Base-by-base conservation (phyloP, 2,329 filamentous ascomycete species). In the Alternaria novae-zelandiae region DNA sequence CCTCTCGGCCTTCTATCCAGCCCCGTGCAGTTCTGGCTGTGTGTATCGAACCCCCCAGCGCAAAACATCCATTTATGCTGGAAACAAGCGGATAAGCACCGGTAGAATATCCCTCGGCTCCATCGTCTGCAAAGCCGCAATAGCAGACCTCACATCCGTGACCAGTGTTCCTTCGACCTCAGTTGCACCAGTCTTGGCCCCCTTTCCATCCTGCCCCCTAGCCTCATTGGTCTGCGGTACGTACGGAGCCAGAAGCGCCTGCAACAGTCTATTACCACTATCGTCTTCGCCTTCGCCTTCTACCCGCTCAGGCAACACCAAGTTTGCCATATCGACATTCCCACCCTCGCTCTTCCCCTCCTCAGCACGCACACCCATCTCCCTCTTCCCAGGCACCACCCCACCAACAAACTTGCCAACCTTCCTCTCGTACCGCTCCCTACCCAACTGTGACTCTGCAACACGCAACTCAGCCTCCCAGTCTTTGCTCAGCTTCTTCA, bases 331-430 rank as follows among this genome's bases (percentile, higher is more conserved):
- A 41, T 53, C 12, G 30, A 45, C 25, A 53, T 36, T 12, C 12
- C 25, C 57, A 17, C 51, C 55, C 13, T 11, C 41, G 25, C 8
- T 17, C 25, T 30, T 25, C 20, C 4, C 20, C 36, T 41, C 30
- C 20, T 21, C 28, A 12, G 9, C 26, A 56, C 41, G 10, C 26
- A 59, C 46, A 17, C 36, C 47, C 61, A 67, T 54, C 28, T 66
- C 53, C 47, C 45, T 64, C n/a, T 54, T 28, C 6, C 65, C 65
- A 5, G 67, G 63, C 23, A 74, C 36, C 36, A 72, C 23, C 17
- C 61, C 59, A 23, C 68, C 69, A 9, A 71, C 63, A 45, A 71
- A 73, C 50, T 51, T 63, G 23, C 43, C 68, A 11, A 71, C 59
- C 5, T 43, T 41, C 23, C n/a, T 23, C 41, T 66, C 30, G 57